Evolutionary conservation across 1,284 basidiomycete species (phyloP), one percentile per base, ranked within the genome.

Genomic region (Psilocybe mexicana): DNA sequence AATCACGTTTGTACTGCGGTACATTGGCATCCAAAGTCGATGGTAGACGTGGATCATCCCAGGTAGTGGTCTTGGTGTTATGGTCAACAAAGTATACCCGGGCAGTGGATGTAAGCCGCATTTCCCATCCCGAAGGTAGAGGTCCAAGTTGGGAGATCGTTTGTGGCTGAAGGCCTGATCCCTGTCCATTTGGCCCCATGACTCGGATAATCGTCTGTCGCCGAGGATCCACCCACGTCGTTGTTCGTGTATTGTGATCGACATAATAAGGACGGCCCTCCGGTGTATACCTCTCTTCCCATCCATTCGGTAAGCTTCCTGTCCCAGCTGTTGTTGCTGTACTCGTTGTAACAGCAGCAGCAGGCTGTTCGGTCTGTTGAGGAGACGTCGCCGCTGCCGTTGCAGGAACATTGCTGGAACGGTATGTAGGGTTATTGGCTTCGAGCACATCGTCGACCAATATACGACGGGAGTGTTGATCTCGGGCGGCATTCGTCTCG

Each of bases 71-170:
- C 82, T 93, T 92, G 55, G 92, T 96, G 75, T 94, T 96, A 79
- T 96, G 94, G 72, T 96, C 94, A 42, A 96, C 95, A 74, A 96
- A 98, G 79, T 98, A 98, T 12, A 97, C 93, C 49, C 94, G 85
- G 1, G 94, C 93, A 1, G 94, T 96, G 1, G 91, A 89, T 0
- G 94, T 97, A 57, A 98, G 86, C 58, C 95, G 90, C 94, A 97
- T 97, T 75, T 98, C 94, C 94, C 94, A 98, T 49, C 95, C 94
- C 57, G 90, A 92, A 1, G 94, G 94, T 44, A 98, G 77, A 25
- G 95, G 94, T 5, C 94, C 94, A 26, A 97, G 86, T 69, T 96
- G 93, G 24, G 89, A 90, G 55, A 96, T 93, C 23, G 93, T 88
- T 72, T 95, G 93, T 14, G 91, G 92, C 72, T 94, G 92, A 11